Evolutionary conservation across 2,329 filamentous ascomycete species (phyloP).

Genomic region (Talaromyces sp.): DNA sequence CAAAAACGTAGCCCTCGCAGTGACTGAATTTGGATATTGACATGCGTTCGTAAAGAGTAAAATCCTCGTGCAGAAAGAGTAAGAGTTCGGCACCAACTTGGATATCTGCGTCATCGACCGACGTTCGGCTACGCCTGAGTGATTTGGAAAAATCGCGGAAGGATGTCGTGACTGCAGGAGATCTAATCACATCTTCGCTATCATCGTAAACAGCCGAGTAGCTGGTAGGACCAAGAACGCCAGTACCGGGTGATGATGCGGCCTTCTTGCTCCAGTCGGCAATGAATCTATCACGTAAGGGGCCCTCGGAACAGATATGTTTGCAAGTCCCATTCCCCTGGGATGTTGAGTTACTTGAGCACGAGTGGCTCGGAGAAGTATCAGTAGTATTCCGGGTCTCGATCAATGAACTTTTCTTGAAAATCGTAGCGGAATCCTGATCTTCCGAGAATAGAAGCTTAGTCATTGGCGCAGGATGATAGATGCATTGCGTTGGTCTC

Average conservation of each 20-base stretch:
- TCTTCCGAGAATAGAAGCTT: neutral
- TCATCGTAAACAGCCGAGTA: constrained; percentile 22
- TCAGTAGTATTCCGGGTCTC: neutral
- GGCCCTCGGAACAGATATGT: neutral
- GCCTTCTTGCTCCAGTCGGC: constrained; percentile 11
- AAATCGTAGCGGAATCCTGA: neutral
- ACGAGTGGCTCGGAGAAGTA: neutral
- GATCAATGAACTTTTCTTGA: neutral
- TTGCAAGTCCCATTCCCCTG: neutral
- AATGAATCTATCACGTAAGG: constrained; percentile 12
- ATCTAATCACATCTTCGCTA: constrained; percentile 13
- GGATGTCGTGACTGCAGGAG: neutral
- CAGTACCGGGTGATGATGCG: constrained; percentile 4
- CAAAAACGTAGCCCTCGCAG: constrained; percentile 25
- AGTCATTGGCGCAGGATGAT: constrained; percentile 18
- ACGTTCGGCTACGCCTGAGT: constrained; percentile 7
- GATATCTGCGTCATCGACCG: constrained; percentile 19
- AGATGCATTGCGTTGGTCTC: constrained; percentile 10
- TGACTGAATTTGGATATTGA: constrained; percentile 19
- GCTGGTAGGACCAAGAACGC: constrained; percentile 22
- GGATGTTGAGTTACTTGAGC: neutral
- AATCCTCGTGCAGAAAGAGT: constrained; percentile 21
- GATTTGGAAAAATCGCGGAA: constrained; percentile 6
- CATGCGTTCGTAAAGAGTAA: constrained; percentile 22
- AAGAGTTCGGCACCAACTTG: constrained; percentile 26